These are phyloP conservation scores for Tephrocybe sp. DNA, from an alignment of 768 basidiomycete genomes.

Conservation along the genomic window DNA sequence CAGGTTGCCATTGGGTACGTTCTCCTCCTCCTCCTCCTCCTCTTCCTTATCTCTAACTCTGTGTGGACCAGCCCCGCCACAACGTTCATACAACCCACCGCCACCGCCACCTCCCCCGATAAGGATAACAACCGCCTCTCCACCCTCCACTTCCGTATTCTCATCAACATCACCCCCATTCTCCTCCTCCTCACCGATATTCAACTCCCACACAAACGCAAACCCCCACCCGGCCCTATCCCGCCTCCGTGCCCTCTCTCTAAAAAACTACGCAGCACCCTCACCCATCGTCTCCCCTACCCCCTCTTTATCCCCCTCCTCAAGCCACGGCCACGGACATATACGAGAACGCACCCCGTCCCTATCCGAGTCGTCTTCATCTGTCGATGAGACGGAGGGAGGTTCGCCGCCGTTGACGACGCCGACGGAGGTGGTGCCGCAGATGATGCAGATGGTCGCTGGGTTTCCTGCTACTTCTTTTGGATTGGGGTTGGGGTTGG, in stretches of 20 bases:
- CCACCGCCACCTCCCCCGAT: too few species aligned
- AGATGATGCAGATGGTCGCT: conserved; percentile 9
- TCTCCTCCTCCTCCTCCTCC: conserved; percentile 19
- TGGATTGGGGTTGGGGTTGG: conserved; percentile 5
- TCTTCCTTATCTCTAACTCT: background rate
- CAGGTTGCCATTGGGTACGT: too few species aligned
- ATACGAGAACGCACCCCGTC: background rate
- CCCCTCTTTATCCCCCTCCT: background rate
- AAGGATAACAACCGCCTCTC: too few species aligned
- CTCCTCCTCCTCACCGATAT: conserved; percentile 6
- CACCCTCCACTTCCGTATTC: too few species aligned
- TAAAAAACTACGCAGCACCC: conserved; percentile 53
- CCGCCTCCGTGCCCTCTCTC: conserved; percentile 36
- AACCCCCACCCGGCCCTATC: conserved; percentile 26
- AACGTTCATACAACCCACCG: conserved; percentile 1
- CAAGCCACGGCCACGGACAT: background rate
- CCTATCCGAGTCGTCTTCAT: too few species aligned
- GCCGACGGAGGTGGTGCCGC: conserved; percentile 5
- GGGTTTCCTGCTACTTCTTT: conserved; percentile 14
- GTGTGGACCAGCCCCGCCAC: too few species aligned
- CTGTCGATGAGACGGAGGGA: background rate
- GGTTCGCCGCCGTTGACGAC: conserved; percentile 8
- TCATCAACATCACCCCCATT: background rate
- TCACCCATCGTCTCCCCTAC: background rate
- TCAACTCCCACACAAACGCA: conserved; percentile 2